Evolutionary conservation across 768 basidiomycete genomes (phyloP).

Genomic region (Mycena metata): DNA sequence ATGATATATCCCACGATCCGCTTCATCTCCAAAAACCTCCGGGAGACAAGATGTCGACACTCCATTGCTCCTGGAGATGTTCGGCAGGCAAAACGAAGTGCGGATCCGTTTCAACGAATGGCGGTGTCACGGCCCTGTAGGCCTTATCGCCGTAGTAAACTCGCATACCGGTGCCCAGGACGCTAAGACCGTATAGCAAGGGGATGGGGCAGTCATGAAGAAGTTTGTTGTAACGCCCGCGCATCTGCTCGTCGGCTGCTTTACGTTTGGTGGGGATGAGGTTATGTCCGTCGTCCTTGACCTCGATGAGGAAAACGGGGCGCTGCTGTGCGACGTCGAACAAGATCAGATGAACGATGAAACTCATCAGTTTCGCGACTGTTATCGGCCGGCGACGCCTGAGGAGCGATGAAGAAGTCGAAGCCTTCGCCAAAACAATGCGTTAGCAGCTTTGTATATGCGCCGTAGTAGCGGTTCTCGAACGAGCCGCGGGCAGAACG

Average conservation of each 20-base stretch:
- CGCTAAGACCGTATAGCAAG: constrained; percentile 23
- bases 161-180: constrained; percentile 16
- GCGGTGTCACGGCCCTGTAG: constrained; percentile 13
- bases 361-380: constrained; percentile 6
- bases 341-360: constrained; percentile 11
- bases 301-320: constrained; percentile 20
- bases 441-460: constrained; percentile 14
- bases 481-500: constrained; percentile 12
- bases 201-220: constrained; percentile 15
- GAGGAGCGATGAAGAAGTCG: constrained; percentile 17
- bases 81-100: constrained; percentile 17
- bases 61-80: constrained; percentile 19
- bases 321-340: constrained; percentile 21
- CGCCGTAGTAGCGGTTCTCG: constrained; percentile 23
- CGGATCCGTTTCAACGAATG: constrained; percentile 17
- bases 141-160: constrained; percentile 23
- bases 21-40: constrained; percentile 17
- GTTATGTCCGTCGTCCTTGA: constrained; percentile 18
- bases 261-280: constrained; percentile 16
- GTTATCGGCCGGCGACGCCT: constrained; percentile 4
- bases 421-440: constrained; percentile 21
- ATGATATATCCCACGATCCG: constrained; percentile 16
- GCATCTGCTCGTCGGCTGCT: constrained; percentile 20
- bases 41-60: constrained; percentile 20
- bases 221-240: constrained; percentile 15